phyloP scores from a whole-genome alignment of 2,329 filamentous ascomycete species.

The Epichloe scottii region DNA sequence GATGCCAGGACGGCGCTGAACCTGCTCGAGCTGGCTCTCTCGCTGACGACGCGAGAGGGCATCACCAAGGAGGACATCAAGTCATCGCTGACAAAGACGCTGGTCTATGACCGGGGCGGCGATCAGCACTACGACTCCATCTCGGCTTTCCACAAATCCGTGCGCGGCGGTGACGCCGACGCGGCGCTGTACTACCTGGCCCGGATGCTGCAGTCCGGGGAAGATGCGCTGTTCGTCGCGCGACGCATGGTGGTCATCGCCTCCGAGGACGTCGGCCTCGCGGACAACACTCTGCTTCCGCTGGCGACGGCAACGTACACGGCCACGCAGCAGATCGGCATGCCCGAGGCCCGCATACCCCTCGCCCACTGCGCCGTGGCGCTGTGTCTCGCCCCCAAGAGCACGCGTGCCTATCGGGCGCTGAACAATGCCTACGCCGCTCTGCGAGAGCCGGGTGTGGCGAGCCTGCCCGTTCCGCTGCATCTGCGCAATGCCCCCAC shows the following conservation, averaged over 20 bases:
- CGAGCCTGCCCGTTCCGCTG: conserved; percentile 67
- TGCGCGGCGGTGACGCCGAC: conserved; percentile 76
- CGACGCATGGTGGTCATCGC: conserved; percentile 90
- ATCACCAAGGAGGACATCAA: conserved; percentile 71
- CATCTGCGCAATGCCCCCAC: conserved; percentile 91
- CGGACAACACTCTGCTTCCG: conserved; percentile 70
- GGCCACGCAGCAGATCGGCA: conserved; percentile 83
- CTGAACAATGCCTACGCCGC: conserved; percentile 70
- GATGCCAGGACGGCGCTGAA: conserved; percentile 90
- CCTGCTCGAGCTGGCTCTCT: conserved; percentile 78
- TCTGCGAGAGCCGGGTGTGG: conserved; percentile 71
- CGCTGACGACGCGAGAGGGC: conserved; percentile 43
- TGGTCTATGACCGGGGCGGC: conserved; percentile 88
- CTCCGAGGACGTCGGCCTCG: conserved; percentile 84
- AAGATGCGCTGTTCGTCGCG: conserved; percentile 86
- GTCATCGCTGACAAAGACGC: conserved; percentile 70
- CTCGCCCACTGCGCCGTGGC: conserved; percentile 80
- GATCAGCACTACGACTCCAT: conserved; percentile 98
- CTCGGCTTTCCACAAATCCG: conserved; percentile 90
- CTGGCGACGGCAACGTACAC: conserved; percentile 79
- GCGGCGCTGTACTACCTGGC: conserved; percentile 89
- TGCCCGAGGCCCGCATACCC: conserved; percentile 89
- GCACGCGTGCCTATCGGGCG: conserved; percentile 72
- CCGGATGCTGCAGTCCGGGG: conserved; percentile 88
- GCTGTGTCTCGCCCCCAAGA: conserved; percentile 70